Base-by-base conservation (phyloP, 306 rosid genomes). In the Sechiopsis laciniata region DNA sequence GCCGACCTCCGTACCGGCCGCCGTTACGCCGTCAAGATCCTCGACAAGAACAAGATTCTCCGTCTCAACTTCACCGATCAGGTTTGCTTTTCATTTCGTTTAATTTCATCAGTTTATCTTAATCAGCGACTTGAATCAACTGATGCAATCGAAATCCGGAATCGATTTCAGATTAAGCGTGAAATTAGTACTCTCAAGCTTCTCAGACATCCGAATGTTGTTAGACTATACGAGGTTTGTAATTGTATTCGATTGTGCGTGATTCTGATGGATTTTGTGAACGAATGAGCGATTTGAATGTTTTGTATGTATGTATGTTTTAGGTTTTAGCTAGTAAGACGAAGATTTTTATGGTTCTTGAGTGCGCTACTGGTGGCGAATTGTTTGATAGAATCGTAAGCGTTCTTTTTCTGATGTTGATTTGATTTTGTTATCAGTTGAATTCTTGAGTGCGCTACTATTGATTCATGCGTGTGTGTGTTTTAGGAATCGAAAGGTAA, bases 251-350 rank as follows among this genome's bases (percentile, higher is more conserved):
- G 51, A 37, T n/a, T 40, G 1, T n/a, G 16, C 15, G n/a, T 19
- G 54, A 19, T 66, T 66, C 55, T 12, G 12, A 2, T 65, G 71
- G 71, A 45, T 66, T 66, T 1, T 0, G 2, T 66, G 72, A 45
- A 66, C 4, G 26, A 66, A 66, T n/a, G n/a, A 11, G 35, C 2
- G 55, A 11, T 45, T 17, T 42, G 11, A 6, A 13, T 60, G 42
- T 45, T 5, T 19, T 66, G 7, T 64, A 3, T 63, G 50, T 32
- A 37, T 37, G 46, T 5, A 17, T 17, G 24, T 3, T 20, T 0
- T 9, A 95, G 99, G 96, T 95, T 13, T 84, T 89, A 83, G 99
- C 99, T 21, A 95, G 99, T 83, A 95, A 85, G 81, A 83, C 90
- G 79, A 95, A 87, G 88, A 91, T 95, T 82, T 91, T 81, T 76